Base-by-base conservation (phyloP, 768 basidiomycete genomes). In the Gymnopilus junonius region DNA sequence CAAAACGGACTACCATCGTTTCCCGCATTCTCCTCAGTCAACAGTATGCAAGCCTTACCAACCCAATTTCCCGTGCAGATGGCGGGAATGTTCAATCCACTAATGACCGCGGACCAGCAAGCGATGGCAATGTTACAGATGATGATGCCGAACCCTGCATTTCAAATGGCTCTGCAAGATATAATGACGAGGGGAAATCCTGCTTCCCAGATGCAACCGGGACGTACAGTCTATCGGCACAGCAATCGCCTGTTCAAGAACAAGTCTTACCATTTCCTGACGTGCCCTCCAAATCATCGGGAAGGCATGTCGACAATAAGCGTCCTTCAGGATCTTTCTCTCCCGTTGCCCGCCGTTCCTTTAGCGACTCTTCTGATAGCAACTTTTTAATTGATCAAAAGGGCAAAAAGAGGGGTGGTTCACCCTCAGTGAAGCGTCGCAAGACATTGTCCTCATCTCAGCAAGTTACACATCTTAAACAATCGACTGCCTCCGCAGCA, bases 391-490 rank as follows among this genome's bases (percentile, higher is more conserved):
- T 17, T 14, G 59, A 57, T 25, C 59, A 45, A 8, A 67, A 64
- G 45, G 63, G 58, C 25, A 59, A 59, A 39, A 40, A 20, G 43
- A 60, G 58, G 35, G 63, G 62, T 2, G 20, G 57, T 45, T 68
- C 69, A 11, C 67, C 67, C 27, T 37, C 63, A 14, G 15, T 64
- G 10, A 68, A 68, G 58, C 68, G 61, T 34, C 69, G 64, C 46
- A 70, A 67, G 53, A 58, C 37, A 4, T 69, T 66, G 39, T 32
- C 57, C 7, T 51, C 62, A 55, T 62, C 66, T 25, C 65, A 60
- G 27, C 32, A 23, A 40, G 58, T 64, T 45, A 48, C 48, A 27
- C n/a, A 37, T n/a, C 51, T 46, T 51, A 62, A 42, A 31, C 55
- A 63, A 21, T 25, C 37, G 31, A 27, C 29, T 59, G 58, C 57